phyloP scores from a whole-genome alignment of 805 yeast genomes.

The Schwanniomyces polymorphus region DNA sequence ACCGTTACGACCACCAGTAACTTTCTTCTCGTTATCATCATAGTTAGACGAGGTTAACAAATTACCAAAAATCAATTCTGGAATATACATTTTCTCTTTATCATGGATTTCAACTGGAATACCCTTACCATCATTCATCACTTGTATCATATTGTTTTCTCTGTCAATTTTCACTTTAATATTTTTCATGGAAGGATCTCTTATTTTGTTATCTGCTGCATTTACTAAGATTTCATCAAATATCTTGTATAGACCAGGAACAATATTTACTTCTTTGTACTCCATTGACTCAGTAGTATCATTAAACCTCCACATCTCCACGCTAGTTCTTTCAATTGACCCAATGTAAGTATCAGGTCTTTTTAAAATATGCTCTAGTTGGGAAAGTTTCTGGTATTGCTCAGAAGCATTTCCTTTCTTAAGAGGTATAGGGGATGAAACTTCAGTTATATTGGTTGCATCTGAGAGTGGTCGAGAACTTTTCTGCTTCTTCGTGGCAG shows the following conservation, averaged over 20 bases:
- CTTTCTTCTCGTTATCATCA: conserved; percentile 93
- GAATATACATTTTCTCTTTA: conserved; percentile 90
- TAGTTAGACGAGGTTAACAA: conserved; percentile 92
- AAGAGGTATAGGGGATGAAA: conserved; percentile 5
- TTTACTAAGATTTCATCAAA: conserved; percentile 96
- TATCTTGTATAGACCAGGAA: conserved; percentile 94
- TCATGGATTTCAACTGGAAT: conserved; percentile 92
- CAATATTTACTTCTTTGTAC: conserved; percentile 69
- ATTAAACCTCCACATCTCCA: conserved; percentile 85
- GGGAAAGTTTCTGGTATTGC: conserved; percentile 91
- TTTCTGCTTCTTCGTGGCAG: conserved; percentile 8
- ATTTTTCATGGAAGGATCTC: conserved; percentile 87
- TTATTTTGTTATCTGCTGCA: conserved; percentile 97
- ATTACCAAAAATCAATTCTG: conserved; percentile 95
- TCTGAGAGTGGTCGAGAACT: conserved; percentile 20
- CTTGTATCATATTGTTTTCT: conserved; percentile 71
- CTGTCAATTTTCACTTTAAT: conserved; percentile 81
- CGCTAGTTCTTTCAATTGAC: conserved; percentile 78
- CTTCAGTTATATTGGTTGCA: conserved; percentile 17
- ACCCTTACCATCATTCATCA: conserved; percentile 92
- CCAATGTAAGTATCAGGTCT: conserved; percentile 99
- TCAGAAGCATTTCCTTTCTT: conserved; percentile 47
- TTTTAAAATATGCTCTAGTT: conserved; percentile 91
- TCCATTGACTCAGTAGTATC: conserved; percentile 39
- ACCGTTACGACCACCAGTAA: conserved; percentile 98